These are phyloP conservation scores for Eucalyptus erythrocorys DNA, from an alignment of 345 rosid genomes.

Conservation along the genomic window DNA sequence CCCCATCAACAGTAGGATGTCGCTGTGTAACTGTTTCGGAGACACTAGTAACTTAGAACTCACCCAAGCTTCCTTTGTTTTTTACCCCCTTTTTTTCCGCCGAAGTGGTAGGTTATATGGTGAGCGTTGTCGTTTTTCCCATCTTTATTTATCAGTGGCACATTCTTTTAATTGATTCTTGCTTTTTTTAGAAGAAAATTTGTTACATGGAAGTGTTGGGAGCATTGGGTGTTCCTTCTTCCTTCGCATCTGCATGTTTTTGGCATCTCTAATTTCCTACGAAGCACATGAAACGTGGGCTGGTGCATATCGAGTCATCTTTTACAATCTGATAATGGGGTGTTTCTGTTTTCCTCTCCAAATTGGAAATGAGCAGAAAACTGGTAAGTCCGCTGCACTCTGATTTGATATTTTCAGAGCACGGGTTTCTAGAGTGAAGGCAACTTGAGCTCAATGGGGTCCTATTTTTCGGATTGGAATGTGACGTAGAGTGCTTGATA, in stretches of 20 bases:
- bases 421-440: background rate
- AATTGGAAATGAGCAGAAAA: background rate
- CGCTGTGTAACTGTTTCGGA: background rate
- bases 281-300: background rate
- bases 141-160: background rate
- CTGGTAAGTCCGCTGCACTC: background rate
- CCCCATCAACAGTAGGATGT: background rate
- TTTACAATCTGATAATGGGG: background rate
- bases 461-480: background rate
- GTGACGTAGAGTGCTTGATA: background rate
- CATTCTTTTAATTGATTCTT: background rate
- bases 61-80: background rate
- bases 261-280: background rate
- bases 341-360: background rate
- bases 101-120: background rate
- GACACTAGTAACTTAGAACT: background rate
- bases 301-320: background rate
- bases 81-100: background rate
- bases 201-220: slow-evolving; percentile 5
- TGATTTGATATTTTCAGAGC: background rate
- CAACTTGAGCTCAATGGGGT: background rate
- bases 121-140: background rate
- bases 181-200: background rate
- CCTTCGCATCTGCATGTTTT: background rate
- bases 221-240: background rate